A percentile compares a stretch with the other conserved stretches of the same genome.
phyloP scores from a whole-genome alignment of 768 basidiomycete species.

The Boletus edulis region DNA sequence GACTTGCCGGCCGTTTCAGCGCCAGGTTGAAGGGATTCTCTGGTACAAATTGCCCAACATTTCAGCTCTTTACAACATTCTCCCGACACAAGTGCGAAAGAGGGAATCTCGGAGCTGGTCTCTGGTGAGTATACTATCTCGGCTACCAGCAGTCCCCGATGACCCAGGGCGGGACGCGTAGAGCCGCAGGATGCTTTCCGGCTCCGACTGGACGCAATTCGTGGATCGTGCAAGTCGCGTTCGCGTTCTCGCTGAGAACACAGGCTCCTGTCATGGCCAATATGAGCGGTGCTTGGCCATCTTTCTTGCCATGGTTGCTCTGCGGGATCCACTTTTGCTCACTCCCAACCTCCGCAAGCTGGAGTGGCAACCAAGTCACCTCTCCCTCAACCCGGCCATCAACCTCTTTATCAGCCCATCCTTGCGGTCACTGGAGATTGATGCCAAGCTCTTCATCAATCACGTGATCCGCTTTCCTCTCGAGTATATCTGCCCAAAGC shows the following conservation, averaged over 20 bases:
- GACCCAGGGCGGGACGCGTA: neutral
- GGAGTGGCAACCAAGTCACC: slow-evolving; percentile 12
- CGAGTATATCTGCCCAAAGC: slow-evolving; percentile 13
- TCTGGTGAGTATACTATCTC: slow-evolving; percentile 12
- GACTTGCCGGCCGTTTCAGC: slow-evolving; percentile 23
- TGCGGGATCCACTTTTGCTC: slow-evolving; percentile 17
- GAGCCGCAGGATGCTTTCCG: slow-evolving; percentile 19
- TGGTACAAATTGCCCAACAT: slow-evolving; percentile 17
- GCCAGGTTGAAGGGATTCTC: slow-evolving; percentile 20
- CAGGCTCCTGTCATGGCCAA: neutral
- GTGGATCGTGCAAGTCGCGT: slow-evolving; percentile 16
- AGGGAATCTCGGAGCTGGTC: slow-evolving; percentile 16
- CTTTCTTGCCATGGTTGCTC: slow-evolving; percentile 14
- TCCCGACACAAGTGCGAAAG: slow-evolving; percentile 14
- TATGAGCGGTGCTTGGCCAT: neutral
- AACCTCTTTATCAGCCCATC: slow-evolving; percentile 24
- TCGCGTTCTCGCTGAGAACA: slow-evolving; percentile 10
- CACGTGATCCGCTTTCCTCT: slow-evolving; percentile 9
- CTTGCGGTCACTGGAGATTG: slow-evolving; percentile 21
- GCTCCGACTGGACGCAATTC: slow-evolving; percentile 17
- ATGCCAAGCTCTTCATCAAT: slow-evolving; percentile 17
- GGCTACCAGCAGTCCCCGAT: neutral
- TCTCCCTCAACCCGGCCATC: neutral
- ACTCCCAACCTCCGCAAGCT: slow-evolving; percentile 23
- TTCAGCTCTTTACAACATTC: slow-evolving; percentile 12